Evolutionary conservation across 176 grass and related monocot genomes (phyloP).

Genomic region (Oryza rufipogon): DNA sequence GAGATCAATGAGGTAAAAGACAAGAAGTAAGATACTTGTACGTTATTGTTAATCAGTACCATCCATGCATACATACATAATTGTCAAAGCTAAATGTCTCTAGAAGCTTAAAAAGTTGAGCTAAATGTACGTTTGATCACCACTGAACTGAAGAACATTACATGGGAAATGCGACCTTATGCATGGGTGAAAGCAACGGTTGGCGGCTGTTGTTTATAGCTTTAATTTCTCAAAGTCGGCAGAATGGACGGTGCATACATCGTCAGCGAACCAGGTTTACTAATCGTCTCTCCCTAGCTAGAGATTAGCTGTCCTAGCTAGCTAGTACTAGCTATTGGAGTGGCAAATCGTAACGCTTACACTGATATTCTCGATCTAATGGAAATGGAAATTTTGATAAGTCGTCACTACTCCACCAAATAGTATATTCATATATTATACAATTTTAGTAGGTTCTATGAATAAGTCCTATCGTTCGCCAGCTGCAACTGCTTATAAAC

Average conservation of each 20-base stretch:
- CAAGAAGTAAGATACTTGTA: slow-evolving; percentile 25
- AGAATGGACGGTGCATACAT: slow-evolving; percentile 36
- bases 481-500: too few species aligned
- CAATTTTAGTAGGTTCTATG: too few species aligned
- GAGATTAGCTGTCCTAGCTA: neutral
- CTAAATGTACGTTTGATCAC: slow-evolving; percentile 15
- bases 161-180: slow-evolving; percentile 36
- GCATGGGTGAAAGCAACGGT: slow-evolving; percentile 41
- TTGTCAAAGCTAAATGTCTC: slow-evolving; percentile 51
- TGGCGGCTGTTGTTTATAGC: slow-evolving; percentile 27
- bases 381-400: neutral
- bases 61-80: slow-evolving; percentile 14
- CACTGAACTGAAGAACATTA: slow-evolving; percentile 12
- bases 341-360: neutral
- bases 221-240: slow-evolving; percentile 17
- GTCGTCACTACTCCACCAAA: too few species aligned
- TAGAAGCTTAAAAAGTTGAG: slow-evolving; percentile 45
- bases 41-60: slow-evolving; percentile 16
- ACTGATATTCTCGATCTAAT: neutral
- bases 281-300: neutral
- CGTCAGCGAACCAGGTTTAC: neutral
- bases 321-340: neutral
- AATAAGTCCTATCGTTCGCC: too few species aligned
- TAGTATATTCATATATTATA: too few species aligned
- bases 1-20: slow-evolving; percentile 44